Conservation (phyloP, 352 stramenopile genomes). For the Globisporangium megalacanthum region DNA sequence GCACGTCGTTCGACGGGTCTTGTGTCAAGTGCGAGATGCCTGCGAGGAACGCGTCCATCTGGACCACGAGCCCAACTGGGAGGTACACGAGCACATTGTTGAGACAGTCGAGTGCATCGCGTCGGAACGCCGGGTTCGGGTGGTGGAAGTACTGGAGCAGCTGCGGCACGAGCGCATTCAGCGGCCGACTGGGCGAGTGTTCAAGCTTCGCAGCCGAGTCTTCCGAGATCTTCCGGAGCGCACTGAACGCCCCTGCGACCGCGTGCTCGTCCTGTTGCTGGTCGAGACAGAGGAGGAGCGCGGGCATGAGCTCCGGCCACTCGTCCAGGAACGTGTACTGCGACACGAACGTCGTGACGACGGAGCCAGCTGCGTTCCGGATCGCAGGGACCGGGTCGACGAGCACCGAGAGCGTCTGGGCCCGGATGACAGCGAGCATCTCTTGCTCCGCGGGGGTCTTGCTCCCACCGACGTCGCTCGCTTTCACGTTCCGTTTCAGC, state of each 20-base stretch:
- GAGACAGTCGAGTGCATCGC: constrained; percentile 83
- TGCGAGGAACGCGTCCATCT: constrained; percentile 89
- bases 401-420: constrained; percentile 66
- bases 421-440: constrained; percentile 76
- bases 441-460: constrained; percentile 57
- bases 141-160: constrained; percentile 88
- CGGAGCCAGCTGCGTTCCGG: constrained; percentile 66
- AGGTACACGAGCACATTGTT: constrained; percentile 90
- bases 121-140: constrained; percentile 66
- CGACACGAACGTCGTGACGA: constrained; percentile 84
- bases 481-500: constrained; percentile 87
- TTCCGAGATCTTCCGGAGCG: constrained; percentile 87
- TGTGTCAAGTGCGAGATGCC: constrained; percentile 86
- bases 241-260: constrained; percentile 79
- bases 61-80: constrained; percentile 80
- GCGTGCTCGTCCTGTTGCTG: constrained; percentile 53
- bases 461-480: constrained; percentile 44
- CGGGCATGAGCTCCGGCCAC: constrained; percentile 85
- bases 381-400: constrained; percentile 59
- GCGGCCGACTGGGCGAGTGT: constrained; percentile 79
- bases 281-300: constrained; percentile 52
- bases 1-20: constrained; percentile 75
- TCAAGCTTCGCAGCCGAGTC: constrained; percentile 87
- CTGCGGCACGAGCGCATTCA: constrained; percentile 86
- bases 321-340: constrained; percentile 86